These are phyloP conservation scores for Theobroma cacao DNA, from an alignment of 345 rosid genomes.

Conservation along the genomic window DNA sequence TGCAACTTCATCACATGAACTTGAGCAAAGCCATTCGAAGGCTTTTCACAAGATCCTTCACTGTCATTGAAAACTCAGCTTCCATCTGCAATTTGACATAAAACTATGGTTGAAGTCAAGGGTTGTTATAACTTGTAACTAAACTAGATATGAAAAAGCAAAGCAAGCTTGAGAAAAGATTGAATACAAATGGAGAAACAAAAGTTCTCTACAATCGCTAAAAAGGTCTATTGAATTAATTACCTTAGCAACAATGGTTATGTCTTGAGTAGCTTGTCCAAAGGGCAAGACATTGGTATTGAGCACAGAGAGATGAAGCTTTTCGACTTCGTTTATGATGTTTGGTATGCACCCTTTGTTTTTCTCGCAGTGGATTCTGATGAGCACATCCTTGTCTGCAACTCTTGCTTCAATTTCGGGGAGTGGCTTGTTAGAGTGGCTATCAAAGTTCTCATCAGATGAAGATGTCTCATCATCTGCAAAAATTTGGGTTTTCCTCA, in stretches of 20 bases:
- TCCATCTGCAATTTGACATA: slow-evolving; percentile 54
- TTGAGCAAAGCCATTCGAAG: slow-evolving; percentile 41
- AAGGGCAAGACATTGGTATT: slow-evolving; percentile 52
- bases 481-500: slow-evolving; percentile 48
- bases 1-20: slow-evolving; percentile 24
- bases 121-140: not conserved
- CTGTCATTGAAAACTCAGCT: slow-evolving; percentile 31
- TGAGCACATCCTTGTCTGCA: slow-evolving; percentile 47
- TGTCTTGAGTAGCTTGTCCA: slow-evolving; percentile 55
- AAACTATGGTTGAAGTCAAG: not conserved
- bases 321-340: slow-evolving; percentile 50
- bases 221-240: not conserved
- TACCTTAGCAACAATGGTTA: slow-evolving; percentile 74
- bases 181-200: not conserved
- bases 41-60: slow-evolving; percentile 52
- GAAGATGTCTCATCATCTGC: slow-evolving; percentile 42
- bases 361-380: slow-evolving; percentile 67
- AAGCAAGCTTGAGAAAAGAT: too few species aligned
- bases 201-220: not conserved
- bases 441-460: slow-evolving; percentile 27
- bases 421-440: slow-evolving; percentile 22
- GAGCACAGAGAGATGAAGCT: slow-evolving; percentile 38
- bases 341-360: slow-evolving; percentile 35
- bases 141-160: not conserved
- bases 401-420: slow-evolving; percentile 76